phyloP scores from a whole-genome alignment of 2,329 filamentous ascomycete species.

The Aspergillus sp. region DNA sequence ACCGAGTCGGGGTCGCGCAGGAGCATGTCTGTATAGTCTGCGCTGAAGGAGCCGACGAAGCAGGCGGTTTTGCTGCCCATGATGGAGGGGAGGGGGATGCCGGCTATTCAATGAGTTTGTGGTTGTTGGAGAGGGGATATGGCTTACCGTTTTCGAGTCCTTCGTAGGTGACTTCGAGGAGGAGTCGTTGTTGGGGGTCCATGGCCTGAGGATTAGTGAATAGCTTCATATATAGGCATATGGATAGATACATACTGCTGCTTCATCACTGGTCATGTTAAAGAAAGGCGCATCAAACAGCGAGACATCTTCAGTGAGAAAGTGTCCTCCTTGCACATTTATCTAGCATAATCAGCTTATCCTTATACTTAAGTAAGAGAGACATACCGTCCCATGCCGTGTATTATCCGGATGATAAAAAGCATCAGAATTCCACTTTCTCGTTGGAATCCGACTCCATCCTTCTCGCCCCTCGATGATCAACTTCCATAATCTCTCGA shows the following conservation, averaged over 20 bases:
- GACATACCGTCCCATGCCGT: constrained; percentile 19
- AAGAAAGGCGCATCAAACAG: constrained; percentile 32
- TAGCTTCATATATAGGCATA: background rate
- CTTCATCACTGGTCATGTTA: constrained; percentile 26
- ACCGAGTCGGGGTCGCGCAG: constrained; percentile 24
- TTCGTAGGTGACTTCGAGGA: constrained; percentile 26
- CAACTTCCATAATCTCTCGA: constrained; percentile 18
- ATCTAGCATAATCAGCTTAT: constrained; percentile 8
- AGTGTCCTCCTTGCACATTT: constrained; percentile 22
- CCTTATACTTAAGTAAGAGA: background rate
- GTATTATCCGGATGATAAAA: constrained; percentile 23
- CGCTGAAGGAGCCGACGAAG: constrained; percentile 22
- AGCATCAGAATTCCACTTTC: constrained; percentile 15
- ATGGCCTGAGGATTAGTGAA: constrained; percentile 14
- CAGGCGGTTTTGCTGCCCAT: constrained; percentile 23
- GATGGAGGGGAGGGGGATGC: constrained; percentile 19
- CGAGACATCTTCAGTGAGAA: constrained; percentile 19
- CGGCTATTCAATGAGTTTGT: constrained; percentile 13
- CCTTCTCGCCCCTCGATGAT: constrained; percentile 14
- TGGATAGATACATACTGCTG: constrained; percentile 12
- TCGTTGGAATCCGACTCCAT: constrained; percentile 14
- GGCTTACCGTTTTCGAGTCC: constrained; percentile 22
- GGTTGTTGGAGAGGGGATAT: background rate
- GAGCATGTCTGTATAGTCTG: constrained; percentile 26
- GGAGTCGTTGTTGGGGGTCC: constrained; percentile 25